Evolutionary conservation across 176 grass and related monocot species (phyloP), one percentile per base, ranked within the genome.

Genomic region (Eremochloa ophiuroides): DNA sequence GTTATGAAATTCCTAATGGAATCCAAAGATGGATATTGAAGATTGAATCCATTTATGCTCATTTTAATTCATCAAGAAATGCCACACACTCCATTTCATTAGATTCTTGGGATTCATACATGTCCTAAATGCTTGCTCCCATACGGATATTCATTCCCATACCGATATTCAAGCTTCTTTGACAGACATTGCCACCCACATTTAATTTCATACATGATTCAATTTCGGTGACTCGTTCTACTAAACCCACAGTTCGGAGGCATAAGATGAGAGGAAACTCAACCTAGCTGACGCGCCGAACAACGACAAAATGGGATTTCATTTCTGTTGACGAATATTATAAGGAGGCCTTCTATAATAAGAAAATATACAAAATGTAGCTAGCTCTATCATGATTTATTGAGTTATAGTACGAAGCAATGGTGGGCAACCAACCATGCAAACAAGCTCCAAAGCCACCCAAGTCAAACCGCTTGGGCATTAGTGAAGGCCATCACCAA

Each of bases 401-500:
- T 14, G 1, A 56, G 8, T 43, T 22, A 42, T 43, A 40, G 38
- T 4, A 70, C 35, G n/a, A 43, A 27, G 67, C 67, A 31, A 41
- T 26, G 55, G 53, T 58, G 63, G 12, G 79, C 17, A 22, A 12
- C 23, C 27, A 27, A 26, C 39, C 55, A 35, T 44, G 8, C 53
- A 43, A 43, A 58, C 64, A 13, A 29, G 11, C 29, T 26, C 27
- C 35, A 74, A 34, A 34, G 7, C 60, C 41, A 26, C 12, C 35
- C 10, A 14, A 53, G 60, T 74, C 77, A 86, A 66, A 85, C 33
- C 42, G 40, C 38, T 55, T 75, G 12, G 65, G 55, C 15, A 62
- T 31, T 20, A 58, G 39, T 1, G 46, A 61, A 76, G 2, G 25
- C 30, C 3, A 40, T 60, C 63, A 50, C 29, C 61, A 55, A 14